Evolutionary conservation across 768 basidiomycete species (phyloP).

Genomic region (Russula vinacea): DNA sequence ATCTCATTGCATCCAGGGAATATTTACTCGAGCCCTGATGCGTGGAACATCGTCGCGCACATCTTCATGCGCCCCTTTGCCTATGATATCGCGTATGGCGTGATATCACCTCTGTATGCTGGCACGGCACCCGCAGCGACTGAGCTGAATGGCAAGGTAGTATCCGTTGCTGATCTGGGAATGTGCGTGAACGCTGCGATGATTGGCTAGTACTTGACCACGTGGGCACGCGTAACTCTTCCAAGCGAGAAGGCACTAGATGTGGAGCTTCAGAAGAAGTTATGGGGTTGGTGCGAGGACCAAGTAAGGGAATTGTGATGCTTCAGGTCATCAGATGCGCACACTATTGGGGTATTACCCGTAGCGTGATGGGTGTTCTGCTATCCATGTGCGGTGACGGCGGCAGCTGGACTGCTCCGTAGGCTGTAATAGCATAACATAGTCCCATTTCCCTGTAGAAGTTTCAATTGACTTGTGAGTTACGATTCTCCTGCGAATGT

Average conservation of each 20-base stretch:
- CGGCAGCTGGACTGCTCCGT: not conserved
- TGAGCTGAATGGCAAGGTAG: not conserved
- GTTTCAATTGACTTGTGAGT: not conserved
- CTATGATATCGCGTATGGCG: not conserved
- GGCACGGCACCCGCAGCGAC: not conserved
- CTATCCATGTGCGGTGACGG: too few species aligned
- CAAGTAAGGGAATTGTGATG: not conserved
- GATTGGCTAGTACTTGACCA: not conserved
- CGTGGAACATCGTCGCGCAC: not conserved
- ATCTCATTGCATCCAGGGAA: not conserved
- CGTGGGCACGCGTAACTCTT: not conserved
- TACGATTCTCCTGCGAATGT: not conserved
- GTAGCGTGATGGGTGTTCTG: too few species aligned
- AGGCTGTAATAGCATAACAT: too few species aligned
- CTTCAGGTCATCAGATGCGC: not conserved
- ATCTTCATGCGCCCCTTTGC: not conserved
- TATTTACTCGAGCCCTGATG: not conserved
- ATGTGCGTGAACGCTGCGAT: not conserved
- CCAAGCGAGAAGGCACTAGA: not conserved
- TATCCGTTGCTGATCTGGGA: not conserved
- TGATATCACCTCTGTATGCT: not conserved
- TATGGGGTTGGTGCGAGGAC: constrained; percentile 5
- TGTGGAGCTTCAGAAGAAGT: not conserved
- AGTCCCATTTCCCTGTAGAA: not conserved
- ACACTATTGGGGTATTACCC: not conserved